Evolutionary conservation across 257 asterid species (phyloP).

Genomic region (Craterostigma plantagineum): DNA sequence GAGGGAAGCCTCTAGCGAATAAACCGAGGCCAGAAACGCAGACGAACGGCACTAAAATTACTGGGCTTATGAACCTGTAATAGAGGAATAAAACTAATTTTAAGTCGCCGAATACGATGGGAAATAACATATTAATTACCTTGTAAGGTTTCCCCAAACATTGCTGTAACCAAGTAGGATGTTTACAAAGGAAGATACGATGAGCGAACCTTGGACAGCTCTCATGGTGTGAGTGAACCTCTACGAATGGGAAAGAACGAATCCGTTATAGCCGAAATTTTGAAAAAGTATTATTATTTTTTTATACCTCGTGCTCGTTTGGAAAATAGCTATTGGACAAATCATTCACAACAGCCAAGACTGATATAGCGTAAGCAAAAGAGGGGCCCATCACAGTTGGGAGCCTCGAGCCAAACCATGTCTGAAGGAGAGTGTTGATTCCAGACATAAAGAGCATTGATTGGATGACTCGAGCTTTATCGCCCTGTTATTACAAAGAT

Average conservation of each 20-base stretch:
- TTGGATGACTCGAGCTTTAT: slow-evolving; percentile 85
- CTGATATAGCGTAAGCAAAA: slow-evolving; percentile 60
- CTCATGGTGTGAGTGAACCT: slow-evolving; percentile 80
- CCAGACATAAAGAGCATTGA: slow-evolving; percentile 85
- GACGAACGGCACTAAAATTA: slow-evolving; percentile 69
- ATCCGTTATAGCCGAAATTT: no score
- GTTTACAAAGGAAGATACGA: slow-evolving; percentile 76
- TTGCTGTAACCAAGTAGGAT: slow-evolving; percentile 62
- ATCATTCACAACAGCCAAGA: slow-evolving; percentile 54
- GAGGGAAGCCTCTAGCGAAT: slow-evolving; percentile 72
- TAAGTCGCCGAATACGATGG: neutral
- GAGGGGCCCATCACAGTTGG: slow-evolving; percentile 99
- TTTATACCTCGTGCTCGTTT: slow-evolving; percentile 48
- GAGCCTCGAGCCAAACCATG: slow-evolving; percentile 84
- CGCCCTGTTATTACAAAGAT: slow-evolving; percentile 39
- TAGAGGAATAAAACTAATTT: neutral
- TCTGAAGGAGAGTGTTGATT: slow-evolving; percentile 73
- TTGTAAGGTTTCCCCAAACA: slow-evolving; percentile 72
- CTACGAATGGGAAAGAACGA: no score
- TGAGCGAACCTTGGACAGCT: slow-evolving; percentile 85
- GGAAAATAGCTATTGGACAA: slow-evolving; percentile 22
- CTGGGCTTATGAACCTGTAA: slow-evolving; percentile 58
- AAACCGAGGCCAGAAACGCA: slow-evolving; percentile 84
- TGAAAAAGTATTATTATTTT: neutral
- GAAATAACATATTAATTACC: slow-evolving; percentile 24